These are phyloP conservation scores for Colletotrichum karsti DNA, from an alignment of 2,329 filamentous ascomycete genomes.

Conservation along the genomic window DNA sequence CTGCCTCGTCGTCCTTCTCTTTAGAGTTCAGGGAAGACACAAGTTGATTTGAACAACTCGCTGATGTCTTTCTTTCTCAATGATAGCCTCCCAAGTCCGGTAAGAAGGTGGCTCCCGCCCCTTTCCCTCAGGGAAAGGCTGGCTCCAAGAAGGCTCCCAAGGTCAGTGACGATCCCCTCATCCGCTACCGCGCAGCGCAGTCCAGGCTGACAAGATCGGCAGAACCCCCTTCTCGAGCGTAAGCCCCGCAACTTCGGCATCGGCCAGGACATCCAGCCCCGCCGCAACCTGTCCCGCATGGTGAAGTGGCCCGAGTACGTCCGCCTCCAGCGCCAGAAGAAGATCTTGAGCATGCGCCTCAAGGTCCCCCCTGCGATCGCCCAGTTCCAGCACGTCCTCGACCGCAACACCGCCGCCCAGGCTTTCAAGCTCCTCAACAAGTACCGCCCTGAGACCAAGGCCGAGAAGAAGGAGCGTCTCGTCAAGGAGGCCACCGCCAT, in stretches of 20 bases:
- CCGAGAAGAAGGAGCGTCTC: constrained; percentile 99
- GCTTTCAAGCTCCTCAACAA: constrained; percentile 99
- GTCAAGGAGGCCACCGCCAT: constrained; percentile 98
- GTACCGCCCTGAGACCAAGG: constrained; percentile 99
- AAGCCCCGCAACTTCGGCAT: constrained; percentile 97
- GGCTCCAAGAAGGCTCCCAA: constrained; percentile 93
- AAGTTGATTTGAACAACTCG: constrained; percentile 79
- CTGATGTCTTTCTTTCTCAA: constrained; percentile 99
- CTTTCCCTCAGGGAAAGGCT: constrained; percentile 95
- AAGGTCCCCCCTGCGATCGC: constrained; percentile 98
- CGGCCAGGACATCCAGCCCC: constrained; percentile 98
- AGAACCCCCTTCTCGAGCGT: constrained; percentile 99
- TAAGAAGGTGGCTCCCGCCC: constrained; percentile 98
- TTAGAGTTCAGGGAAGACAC: constrained; percentile 92
- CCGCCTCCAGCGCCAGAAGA: constrained; percentile 90
- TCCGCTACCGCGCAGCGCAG: not conserved
- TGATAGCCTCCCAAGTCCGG: constrained; percentile 99
- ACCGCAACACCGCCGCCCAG: constrained; percentile 96
- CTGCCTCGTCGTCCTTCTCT: constrained; percentile 60
- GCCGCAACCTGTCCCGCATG: constrained; percentile 96
- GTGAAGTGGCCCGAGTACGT: constrained; percentile 99
- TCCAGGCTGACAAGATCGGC: constrained; percentile 32
- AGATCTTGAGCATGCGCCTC: constrained; percentile 98
- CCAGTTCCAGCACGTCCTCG: constrained; percentile 97
- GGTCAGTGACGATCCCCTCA: constrained; percentile 70